Base-by-base conservation (phyloP, 2,329 filamentous ascomycete species). In the Gaeumannomyces sp. region DNA sequence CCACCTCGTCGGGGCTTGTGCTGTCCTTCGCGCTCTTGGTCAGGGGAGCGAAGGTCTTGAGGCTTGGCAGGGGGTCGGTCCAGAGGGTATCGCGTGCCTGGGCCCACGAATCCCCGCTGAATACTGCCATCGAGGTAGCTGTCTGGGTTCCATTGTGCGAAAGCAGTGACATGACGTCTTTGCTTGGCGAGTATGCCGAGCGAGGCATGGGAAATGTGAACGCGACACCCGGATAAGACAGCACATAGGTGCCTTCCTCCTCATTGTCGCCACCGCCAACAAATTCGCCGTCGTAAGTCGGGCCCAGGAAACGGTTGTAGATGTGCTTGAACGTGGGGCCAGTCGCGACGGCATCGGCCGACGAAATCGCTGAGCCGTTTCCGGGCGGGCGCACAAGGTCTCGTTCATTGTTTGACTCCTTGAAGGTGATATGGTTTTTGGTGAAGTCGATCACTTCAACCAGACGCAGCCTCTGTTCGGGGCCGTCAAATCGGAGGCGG, bases 231-330 rank as follows among this genome's bases (percentile, higher is more conserved):
- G 94, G 93, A 76, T 97, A 99, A 1, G 94, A 98, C 45, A 99
- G 80, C 45, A 97, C 88, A 73, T 98, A 99, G 28, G 87, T 90
- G 22, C 93, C 93, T 66, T 82, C 79, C 22, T 81, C 80, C 14
- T 82, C 81, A 58, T 80, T 78, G 50, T 81, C 77, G 3, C 79
- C 80, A 1, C 79, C 72, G 8, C 77, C 75, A 53, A 97, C 83
- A 72, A 94, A 99, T 79, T 99, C 95, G 68, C 95, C 95, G 1
- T 91, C 91, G 74, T 96, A 98, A 0, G 94, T 96, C 25, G 93
- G 93, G 0, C 95, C 95, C 68, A 99, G 88, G n/a, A 97, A 81
- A 64, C 91, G 88, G 71, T 96, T 92, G 75, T 98, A 99, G 69
- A 99, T 89, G 75, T 96, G 92, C 66, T 89, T 85, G 75, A 97